These are phyloP conservation scores for Dictyostelium intermedium DNA, from an alignment of 78 protist species.

Conservation along the genomic window DNA sequence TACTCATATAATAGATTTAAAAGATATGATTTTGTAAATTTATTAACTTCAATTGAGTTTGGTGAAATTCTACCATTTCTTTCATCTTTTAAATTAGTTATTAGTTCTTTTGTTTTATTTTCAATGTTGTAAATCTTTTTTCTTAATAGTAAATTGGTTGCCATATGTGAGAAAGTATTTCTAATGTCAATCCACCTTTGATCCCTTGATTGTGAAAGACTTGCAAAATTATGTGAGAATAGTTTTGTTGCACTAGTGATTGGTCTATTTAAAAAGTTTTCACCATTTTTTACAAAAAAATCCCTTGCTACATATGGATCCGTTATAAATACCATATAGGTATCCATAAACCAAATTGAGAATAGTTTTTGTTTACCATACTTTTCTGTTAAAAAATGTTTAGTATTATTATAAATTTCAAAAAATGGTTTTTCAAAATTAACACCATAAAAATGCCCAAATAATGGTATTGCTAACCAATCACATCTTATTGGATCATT, in stretches of 20 bases:
- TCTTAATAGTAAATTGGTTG: neutral
- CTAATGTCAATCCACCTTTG: neutral
- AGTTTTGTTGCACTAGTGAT: neutral
- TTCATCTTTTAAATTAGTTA: neutral
- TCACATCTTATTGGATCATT: neutral
- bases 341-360: neutral
- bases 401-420: neutral
- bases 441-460: neutral
- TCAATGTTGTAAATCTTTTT: neutral
- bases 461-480: neutral
- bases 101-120: neutral
- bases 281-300: conserved; percentile 23
- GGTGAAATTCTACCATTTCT: neutral
- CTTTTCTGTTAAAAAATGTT: neutral
- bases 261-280: neutral
- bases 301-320: conserved; percentile 28
- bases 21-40: neutral
- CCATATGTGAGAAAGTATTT: neutral
- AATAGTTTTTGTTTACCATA: neutral
- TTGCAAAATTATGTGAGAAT: neutral
- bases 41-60: neutral
- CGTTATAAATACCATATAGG: neutral
- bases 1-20: neutral
- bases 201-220: conserved; percentile 1
- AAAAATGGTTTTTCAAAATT: neutral